Conservation (phyloP, 208 protist genomes). For the Tritrichomonas foetus region DNA sequence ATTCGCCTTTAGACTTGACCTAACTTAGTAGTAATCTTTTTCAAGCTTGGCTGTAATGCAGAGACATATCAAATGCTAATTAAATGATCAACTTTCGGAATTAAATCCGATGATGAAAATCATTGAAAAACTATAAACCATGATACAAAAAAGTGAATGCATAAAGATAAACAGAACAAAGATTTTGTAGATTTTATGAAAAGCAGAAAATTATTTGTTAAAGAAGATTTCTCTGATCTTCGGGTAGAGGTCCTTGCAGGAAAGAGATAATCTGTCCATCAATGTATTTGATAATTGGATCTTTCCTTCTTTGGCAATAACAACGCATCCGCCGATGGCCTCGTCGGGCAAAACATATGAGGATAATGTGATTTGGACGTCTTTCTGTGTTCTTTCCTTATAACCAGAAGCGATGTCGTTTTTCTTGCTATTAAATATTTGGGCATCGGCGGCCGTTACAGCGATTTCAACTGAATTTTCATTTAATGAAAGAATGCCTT, state of each 20-base stretch:
- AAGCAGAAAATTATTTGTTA: too few relatives aligned
- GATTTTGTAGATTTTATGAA: too few relatives aligned
- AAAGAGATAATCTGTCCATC: neutral
- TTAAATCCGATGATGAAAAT: too few relatives aligned
- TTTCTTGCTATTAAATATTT: neutral
- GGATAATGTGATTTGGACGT: neutral
- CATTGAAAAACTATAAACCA: too few relatives aligned
- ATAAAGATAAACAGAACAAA: too few relatives aligned
- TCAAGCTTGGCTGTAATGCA: too few relatives aligned
- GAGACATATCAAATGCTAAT: too few relatives aligned
- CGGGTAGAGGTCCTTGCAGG: slow-evolving; percentile 13
- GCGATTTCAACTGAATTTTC: neutral
- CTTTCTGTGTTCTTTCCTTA: neutral
- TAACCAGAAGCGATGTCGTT: neutral
- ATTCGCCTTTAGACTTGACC: too few relatives aligned
- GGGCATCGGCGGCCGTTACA: neutral
- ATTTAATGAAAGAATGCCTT: neutral
- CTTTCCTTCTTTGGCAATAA: neutral
- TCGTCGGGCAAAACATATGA: neutral
- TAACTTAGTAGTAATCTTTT: too few relatives aligned
- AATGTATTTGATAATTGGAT: slow-evolving; percentile 18
- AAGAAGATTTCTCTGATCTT: neutral
- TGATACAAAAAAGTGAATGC: too few relatives aligned
- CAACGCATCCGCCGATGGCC: neutral
- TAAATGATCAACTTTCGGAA: too few relatives aligned